phyloP scores from a whole-genome alignment of 345 rosid species.

The Nasturtium officinale region DNA sequence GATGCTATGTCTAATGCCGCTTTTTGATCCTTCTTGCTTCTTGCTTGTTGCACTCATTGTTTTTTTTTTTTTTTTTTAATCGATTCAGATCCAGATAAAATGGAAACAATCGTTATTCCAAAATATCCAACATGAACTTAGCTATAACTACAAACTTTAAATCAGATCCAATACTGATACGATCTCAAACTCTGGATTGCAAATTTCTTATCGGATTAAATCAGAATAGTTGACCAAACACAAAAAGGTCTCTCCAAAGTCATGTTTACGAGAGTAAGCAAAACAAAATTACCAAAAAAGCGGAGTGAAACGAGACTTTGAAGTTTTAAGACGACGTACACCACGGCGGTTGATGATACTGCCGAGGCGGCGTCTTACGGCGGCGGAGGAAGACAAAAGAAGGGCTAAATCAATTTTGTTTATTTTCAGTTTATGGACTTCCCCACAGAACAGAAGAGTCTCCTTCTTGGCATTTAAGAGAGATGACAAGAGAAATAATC shows the following conservation, averaged over 20 bases:
- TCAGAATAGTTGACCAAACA: background rate
- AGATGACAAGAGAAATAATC: constrained; percentile 9
- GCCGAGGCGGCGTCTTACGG: constrained; percentile 32
- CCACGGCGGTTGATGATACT: constrained; percentile 15
- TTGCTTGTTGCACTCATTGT: constrained; percentile 70
- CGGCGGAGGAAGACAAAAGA: constrained; percentile 18
- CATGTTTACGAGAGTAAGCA: background rate
- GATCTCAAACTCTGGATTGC: background rate
- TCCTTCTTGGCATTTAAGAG: constrained; percentile 26
- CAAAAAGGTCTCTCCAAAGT: background rate
- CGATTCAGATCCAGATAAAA: constrained; percentile 22
- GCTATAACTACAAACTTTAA: constrained; percentile 3
- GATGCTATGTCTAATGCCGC: constrained; percentile 86
- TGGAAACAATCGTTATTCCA: background rate
- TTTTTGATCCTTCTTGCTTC: constrained; percentile 74
- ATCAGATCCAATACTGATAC: constrained; percentile 36
- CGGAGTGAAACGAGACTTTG: background rate
- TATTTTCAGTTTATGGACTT: constrained; percentile 36
- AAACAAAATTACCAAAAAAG: background rate
- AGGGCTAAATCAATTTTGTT: background rate
- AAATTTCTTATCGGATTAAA: background rate
- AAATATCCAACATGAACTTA: constrained; percentile 12
- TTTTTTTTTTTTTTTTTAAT: background rate
- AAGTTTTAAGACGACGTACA: constrained; percentile 24
- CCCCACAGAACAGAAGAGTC: constrained; percentile 23